phyloP scores from a whole-genome alignment of 257 asterid genomes.

The Solanum raphanifolium region DNA sequence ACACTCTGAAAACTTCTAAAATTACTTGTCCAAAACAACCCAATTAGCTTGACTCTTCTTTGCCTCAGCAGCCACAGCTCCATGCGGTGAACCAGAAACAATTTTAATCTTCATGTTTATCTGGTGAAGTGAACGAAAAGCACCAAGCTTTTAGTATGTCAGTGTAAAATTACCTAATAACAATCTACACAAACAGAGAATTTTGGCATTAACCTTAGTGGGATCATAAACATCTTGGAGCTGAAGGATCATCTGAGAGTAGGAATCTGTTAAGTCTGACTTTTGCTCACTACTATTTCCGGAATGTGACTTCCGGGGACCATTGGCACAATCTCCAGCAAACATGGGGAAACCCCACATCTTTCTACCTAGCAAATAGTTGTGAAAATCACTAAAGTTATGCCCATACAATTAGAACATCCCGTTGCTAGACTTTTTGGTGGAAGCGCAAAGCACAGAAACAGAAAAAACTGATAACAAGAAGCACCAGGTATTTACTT shows the following conservation, averaged over 20 bases:
- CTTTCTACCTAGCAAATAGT: slow-evolving; percentile 44
- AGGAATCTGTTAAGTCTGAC: slow-evolving; percentile 67
- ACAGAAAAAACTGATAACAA: not conserved
- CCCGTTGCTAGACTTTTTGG: not conserved
- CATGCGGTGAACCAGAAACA: slow-evolving; percentile 60
- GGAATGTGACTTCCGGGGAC: slow-evolving; percentile 47
- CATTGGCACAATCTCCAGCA: slow-evolving; percentile 93
- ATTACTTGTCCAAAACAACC: slow-evolving; percentile 95
- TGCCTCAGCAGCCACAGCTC: slow-evolving; percentile 85
- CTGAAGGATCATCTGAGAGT: slow-evolving; percentile 96
- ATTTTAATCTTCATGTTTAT: slow-evolving; percentile 78
- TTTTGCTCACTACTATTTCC: slow-evolving; percentile 59
- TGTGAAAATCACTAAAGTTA: not conserved
- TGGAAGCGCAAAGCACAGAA: not conserved
- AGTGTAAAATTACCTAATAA: not conserved
- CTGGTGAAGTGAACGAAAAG: slow-evolving; percentile 26
- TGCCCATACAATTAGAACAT: not conserved
- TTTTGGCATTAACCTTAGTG: slow-evolving; percentile 40
- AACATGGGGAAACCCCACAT: slow-evolving; percentile 91
- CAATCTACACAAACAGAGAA: not conserved
- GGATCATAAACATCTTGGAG: slow-evolving; percentile 97
- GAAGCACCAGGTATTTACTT: not conserved
- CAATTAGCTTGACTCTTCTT: slow-evolving; percentile 71
- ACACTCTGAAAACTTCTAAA: not conserved
- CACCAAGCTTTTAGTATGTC: not conserved